Conservation (phyloP, 2,329 filamentous ascomycete species). For the Aspergillus pseudoviridinutans region DNA sequence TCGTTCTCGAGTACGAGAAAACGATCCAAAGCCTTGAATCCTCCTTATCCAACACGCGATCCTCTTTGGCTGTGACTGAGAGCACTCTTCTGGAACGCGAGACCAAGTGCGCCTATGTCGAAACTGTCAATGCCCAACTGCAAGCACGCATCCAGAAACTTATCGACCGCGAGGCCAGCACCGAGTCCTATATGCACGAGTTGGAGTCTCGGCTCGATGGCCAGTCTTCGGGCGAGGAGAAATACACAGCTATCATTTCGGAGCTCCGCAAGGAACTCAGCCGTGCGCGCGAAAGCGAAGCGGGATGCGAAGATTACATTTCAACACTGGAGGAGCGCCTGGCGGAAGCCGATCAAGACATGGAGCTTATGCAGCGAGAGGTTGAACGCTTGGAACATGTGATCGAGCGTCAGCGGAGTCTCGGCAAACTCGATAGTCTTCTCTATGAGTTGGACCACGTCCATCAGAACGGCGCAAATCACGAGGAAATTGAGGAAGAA, state of each 20-base stretch:
- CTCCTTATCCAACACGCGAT: conserved; percentile 81
- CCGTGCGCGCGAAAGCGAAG: conserved; percentile 83
- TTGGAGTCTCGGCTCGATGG: conserved; percentile 87
- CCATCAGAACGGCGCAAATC: conserved; percentile 52
- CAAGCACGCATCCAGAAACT: conserved; percentile 89
- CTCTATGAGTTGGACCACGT: conserved; percentile 80
- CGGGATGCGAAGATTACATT: conserved; percentile 91
- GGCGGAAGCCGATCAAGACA: conserved; percentile 92
- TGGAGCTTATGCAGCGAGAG: conserved; percentile 94
- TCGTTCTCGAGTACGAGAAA: conserved; percentile 97
- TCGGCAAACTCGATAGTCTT: conserved; percentile 90
- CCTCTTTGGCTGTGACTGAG: conserved; percentile 78
- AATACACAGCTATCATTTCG: conserved; percentile 76
- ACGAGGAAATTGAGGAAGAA: conserved; percentile 16
- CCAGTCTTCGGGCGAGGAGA: conserved; percentile 87
- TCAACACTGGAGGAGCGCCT: conserved; percentile 92
- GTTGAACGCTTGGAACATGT: conserved; percentile 92
- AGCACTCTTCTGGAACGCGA: conserved; percentile 87
- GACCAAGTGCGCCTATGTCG: conserved; percentile 86
- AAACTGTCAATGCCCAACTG: conserved; percentile 86
- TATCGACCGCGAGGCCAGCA: conserved; percentile 84
- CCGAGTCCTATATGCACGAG: conserved; percentile 88
- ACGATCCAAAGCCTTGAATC: conserved; percentile 92
- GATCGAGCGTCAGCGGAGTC: conserved; percentile 87
- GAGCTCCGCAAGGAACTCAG: conserved; percentile 90